These are phyloP conservation scores for Elsinoe ampelina DNA, from an alignment of 2,329 filamentous ascomycete species.

Conservation along the genomic window DNA sequence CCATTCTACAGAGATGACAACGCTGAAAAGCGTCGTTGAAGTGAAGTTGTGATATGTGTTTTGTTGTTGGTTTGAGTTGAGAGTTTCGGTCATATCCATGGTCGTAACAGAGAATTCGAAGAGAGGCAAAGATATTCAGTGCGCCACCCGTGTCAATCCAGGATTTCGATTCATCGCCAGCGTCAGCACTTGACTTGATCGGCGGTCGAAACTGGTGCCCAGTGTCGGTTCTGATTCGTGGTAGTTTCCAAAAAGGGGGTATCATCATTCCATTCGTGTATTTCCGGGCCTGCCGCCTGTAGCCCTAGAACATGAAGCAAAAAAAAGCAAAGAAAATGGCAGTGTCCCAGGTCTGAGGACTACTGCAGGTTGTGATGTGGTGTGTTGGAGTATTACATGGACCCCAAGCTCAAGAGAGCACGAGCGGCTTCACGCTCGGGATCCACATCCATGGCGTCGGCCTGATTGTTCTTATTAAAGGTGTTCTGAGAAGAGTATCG, in stretches of 20 bases:
- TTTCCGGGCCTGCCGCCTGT: neutral
- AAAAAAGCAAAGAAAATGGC: conserved; percentile 11
- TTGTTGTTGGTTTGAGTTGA: conserved; percentile 12
- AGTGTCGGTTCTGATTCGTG: conserved; percentile 22
- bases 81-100: neutral
- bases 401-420: conserved; percentile 71
- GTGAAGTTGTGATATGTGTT: neutral
- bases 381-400: conserved; percentile 36
- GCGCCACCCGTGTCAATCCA: conserved; percentile 31
- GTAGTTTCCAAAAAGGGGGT: conserved; percentile 8
- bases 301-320: neutral
- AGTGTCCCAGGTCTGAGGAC: neutral
- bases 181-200: conserved; percentile 29
- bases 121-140: conserved; percentile 11
- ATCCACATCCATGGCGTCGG: conserved; percentile 16
- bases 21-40: neutral
- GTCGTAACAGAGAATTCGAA: neutral
- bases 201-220: conserved; percentile 26
- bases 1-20: neutral
- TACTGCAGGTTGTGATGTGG: neutral
- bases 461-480: conserved; percentile 10
- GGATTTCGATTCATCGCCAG: conserved; percentile 21
- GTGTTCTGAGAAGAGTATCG: conserved; percentile 12
- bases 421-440: conserved; percentile 76
- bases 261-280: conserved; percentile 4